phyloP scores from a whole-genome alignment of 345 rosid species.

The Hibiscus mutabilis region DNA sequence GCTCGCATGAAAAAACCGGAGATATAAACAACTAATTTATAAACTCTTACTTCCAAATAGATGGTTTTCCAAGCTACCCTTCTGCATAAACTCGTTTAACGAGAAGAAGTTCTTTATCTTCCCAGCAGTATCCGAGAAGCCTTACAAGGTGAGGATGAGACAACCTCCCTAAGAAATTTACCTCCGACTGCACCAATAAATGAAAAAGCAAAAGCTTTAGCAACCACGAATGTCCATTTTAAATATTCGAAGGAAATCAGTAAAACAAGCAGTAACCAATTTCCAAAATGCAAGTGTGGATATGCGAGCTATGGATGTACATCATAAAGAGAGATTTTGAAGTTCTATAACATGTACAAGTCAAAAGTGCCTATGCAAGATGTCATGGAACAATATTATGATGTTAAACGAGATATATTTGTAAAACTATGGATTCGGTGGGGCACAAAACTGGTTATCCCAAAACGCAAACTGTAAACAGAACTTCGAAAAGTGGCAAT shows the following conservation, averaged over 20 bases:
- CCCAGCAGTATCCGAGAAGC: constrained; percentile 77
- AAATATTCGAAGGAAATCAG: background rate
- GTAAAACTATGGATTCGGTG: background rate
- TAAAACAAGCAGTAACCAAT: constrained; percentile 4
- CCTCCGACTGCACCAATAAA: constrained; percentile 56
- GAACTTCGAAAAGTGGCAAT: background rate
- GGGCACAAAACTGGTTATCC: background rate
- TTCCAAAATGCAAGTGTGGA: background rate
- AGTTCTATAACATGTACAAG: background rate
- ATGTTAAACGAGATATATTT: background rate
- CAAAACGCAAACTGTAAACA: background rate
- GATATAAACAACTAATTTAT: background rate
- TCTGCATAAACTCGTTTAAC: constrained; percentile 89
- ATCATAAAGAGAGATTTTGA: background rate
- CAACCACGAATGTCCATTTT: background rate
- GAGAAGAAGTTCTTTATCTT: constrained; percentile 74
- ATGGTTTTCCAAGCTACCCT: constrained; percentile 94
- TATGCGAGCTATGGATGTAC: background rate
- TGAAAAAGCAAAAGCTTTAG: background rate
- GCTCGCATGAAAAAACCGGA: background rate
- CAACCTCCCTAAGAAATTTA: constrained; percentile 73
- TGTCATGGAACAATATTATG: background rate
- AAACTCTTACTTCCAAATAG: constrained; percentile 64
- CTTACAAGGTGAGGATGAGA: constrained; percentile 87
- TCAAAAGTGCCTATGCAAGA: background rate